These are phyloP conservation scores for Melampsora larici-populina DNA, from an alignment of 1,284 basidiomycete species.

Conservation along the genomic window DNA sequence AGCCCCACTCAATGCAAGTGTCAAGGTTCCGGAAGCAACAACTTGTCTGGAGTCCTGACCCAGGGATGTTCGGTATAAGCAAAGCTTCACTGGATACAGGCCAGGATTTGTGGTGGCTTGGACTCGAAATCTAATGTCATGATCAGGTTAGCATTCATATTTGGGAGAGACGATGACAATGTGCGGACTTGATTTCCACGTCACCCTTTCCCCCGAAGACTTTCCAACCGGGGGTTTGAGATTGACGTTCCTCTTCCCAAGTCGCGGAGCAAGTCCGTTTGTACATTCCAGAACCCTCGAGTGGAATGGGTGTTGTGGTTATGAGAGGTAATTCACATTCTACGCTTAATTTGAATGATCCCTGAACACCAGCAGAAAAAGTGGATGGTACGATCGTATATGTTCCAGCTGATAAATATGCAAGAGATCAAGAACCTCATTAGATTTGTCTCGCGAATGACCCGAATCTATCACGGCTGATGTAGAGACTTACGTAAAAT, in stretches of 20 bases:
- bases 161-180: background rate
- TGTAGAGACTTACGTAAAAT: background rate
- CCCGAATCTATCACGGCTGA: background rate
- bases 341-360: slow-evolving; percentile 31
- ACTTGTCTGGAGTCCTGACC: background rate
- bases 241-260: slow-evolving; percentile 25
- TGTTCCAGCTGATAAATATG: slow-evolving; percentile 22
- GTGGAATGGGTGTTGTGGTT: slow-evolving; percentile 20
- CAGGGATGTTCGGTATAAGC: background rate
- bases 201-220: slow-evolving; percentile 24
- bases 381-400: slow-evolving; percentile 40
- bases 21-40: slow-evolving; percentile 23
- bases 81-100: slow-evolving; percentile 35
- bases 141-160: background rate
- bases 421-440: background rate
- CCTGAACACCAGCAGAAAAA: slow-evolving; percentile 24
- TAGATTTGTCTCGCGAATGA: background rate
- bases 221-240: slow-evolving; percentile 7
- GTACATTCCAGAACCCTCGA: slow-evolving; percentile 38
- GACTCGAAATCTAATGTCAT: slow-evolving; percentile 20
- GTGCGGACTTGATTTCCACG: slow-evolving; percentile 13
- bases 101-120: slow-evolving; percentile 25
- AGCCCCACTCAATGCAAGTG: slow-evolving; percentile 22
- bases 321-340: slow-evolving; percentile 26
- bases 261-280: slow-evolving; percentile 21